phyloP scores from a whole-genome alignment of 768 basidiomycete species.

The Rhizopogon rudus region DNA sequence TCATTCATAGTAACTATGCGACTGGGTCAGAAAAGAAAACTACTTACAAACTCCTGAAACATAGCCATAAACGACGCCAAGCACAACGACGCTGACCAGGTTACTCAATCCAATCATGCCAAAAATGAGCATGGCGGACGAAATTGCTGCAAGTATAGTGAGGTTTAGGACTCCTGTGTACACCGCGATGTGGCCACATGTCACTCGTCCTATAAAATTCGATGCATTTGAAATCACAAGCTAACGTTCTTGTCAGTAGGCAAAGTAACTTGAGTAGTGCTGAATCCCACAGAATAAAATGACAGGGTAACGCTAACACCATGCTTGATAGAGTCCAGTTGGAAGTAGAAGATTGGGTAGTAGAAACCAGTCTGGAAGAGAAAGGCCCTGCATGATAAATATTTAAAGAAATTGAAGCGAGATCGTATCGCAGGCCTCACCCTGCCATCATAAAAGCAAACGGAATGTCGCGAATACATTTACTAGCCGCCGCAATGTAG shows the following conservation, averaged over 20 bases:
- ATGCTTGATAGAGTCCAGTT: slow-evolving; percentile 42
- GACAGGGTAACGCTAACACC: slow-evolving; percentile 37
- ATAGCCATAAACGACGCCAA: slow-evolving; percentile 39
- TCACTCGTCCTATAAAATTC: slow-evolving; percentile 24
- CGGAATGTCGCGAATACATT: neutral
- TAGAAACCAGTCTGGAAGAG: slow-evolving; percentile 33
- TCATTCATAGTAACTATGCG: neutral
- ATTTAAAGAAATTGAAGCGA: neutral
- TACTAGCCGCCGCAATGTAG: slow-evolving; percentile 1
- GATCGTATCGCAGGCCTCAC: neutral
- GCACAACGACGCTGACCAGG: slow-evolving; percentile 29
- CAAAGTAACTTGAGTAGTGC: neutral
- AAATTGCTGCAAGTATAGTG: slow-evolving; percentile 26
- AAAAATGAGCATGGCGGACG: slow-evolving; percentile 32
- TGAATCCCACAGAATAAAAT: slow-evolving; percentile 40
- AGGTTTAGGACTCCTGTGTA: slow-evolving; percentile 39
- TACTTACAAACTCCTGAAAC: slow-evolving; percentile 33
- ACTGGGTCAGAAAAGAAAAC: neutral
- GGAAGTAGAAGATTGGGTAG: slow-evolving; percentile 48
- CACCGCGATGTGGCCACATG: slow-evolving; percentile 26
- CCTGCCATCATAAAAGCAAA: neutral
- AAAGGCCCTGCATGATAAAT: neutral
- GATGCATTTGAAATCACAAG: slow-evolving; percentile 26
- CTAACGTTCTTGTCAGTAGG: slow-evolving; percentile 8
- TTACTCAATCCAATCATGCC: slow-evolving; percentile 33